Conservation (phyloP, 1,284 basidiomycete genomes). For the Malassezia sp. region DNA sequence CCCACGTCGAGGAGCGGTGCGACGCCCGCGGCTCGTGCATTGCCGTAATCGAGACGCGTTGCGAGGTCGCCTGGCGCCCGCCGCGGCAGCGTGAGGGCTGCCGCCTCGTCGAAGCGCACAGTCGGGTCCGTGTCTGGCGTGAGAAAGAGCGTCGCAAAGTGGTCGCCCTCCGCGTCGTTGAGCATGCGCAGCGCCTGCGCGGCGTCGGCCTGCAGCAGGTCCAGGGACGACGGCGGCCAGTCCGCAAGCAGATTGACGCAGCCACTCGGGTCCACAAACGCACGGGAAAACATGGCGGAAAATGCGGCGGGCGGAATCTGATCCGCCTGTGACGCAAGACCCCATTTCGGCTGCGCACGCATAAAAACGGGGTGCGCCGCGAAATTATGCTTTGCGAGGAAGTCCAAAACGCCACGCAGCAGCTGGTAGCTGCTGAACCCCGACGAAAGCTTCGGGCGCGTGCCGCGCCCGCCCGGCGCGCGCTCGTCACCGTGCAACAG, state of each 20-base stretch:
- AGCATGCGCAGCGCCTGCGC: conserved; percentile 35
- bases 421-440: conserved; percentile 76
- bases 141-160: conserved; percentile 66
- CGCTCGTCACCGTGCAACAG: conserved; percentile 47
- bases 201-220: conserved; percentile 53
- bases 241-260: conserved; percentile 60
- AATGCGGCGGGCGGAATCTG: conserved; percentile 46
- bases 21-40: not conserved
- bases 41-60: conserved; percentile 7
- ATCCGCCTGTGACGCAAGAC: conserved; percentile 22
- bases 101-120: conserved; percentile 47
- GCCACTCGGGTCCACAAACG: conserved; percentile 71
- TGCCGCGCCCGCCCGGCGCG: conserved; percentile 45
- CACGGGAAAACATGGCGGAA: conserved; percentile 42
- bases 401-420: conserved; percentile 67
- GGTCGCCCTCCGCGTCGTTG: conserved; percentile 50
- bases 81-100: conserved; percentile 20
- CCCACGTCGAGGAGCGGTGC: conserved; percentile 1
- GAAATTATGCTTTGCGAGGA: conserved; percentile 61
- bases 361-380: conserved; percentile 57
- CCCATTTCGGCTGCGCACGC: conserved; percentile 46
- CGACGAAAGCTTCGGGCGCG: conserved; percentile 52
- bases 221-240: conserved; percentile 53
- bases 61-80: not conserved
- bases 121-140: conserved; percentile 41